Evolutionary conservation across 768 basidiomycete species (phyloP), one percentile per base, ranked within the genome.

Genomic region (Agaricus blazei): DNA sequence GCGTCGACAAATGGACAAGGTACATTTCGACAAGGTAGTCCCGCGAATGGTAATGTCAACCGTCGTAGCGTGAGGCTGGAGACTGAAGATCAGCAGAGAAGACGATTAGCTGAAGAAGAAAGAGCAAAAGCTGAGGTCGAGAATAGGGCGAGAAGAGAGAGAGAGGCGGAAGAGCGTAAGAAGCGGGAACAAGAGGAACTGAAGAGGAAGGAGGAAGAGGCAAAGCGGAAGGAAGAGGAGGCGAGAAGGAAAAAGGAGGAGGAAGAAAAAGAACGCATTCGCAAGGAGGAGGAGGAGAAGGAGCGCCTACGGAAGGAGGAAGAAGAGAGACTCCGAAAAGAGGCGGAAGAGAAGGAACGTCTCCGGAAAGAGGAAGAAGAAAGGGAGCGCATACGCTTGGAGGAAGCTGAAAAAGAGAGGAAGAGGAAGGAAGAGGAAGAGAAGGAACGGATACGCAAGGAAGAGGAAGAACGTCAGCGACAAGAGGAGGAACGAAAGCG

Each of bases 31-130:
- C 69, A 72, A 59, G 67, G 66, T 36, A 75, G 72, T 58, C 72
- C 77, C 29, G 69, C 34, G 72, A 19, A 73, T 73, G 24, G 69
- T 6, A 34, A 34, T 8, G 4, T 70, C 12, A 70, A 64, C 34
- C 67, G 74, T 8, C 60, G 65, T 19, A 71, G 73, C 47, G 72
- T 91, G 29, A 79, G 88, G 58, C 79, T 91, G 58, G 88, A 91
- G 73, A 83, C 75, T 6, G 72, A 72, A 55, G 75, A 76, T 52
- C 77, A 78, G 62, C 67, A 67, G n/a, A 70, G 67, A 50, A 68
- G 72, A 60, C 70, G 73, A 36, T 70, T 76, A 56, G 80, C 74
- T 48, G 76, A 76, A 55, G 75, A 80, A 60, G 72, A 76, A 57
- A 74, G 74, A 53, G 64, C 63, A 41, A 72, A 75, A 63, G 72